Evolutionary conservation across 2,329 filamentous ascomycete genomes (phyloP).

Genomic region (Paracoccidioides lutzii): DNA sequence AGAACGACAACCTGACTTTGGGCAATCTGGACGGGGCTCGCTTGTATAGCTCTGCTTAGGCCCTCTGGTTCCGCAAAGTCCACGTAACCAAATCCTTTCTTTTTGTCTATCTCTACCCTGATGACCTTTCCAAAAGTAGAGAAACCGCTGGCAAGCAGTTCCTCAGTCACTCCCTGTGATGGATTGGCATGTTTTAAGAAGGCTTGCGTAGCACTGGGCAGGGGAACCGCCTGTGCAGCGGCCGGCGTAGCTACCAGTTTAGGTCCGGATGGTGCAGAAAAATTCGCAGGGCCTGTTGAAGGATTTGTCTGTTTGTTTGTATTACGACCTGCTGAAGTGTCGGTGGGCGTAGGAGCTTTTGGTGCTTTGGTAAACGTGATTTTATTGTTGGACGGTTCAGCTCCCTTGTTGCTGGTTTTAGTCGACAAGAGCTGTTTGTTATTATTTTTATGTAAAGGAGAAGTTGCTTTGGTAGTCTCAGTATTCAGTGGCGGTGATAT

Average conservation of each 20-base stretch:
- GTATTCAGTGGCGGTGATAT: conserved; percentile 13
- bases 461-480: conserved; percentile 1
- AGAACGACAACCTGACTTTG: conserved; percentile 78
- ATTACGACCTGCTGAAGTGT: conserved; percentile 9
- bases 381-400: conserved; percentile 5
- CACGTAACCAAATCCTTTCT: conserved; percentile 88
- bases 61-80: conserved; percentile 65
- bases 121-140: conserved; percentile 59
- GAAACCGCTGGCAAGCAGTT: conserved; percentile 61
- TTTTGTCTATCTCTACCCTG: conserved; percentile 82
- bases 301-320: conserved; percentile 3
- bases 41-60: conserved; percentile 65
- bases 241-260: not conserved
- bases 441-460: not conserved
- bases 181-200: conserved; percentile 76
- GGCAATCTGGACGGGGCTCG: conserved; percentile 68
- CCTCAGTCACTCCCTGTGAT: conserved; percentile 82
- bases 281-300: not conserved
- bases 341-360: conserved; percentile 5
- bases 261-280: not conserved
- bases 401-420: conserved; percentile 4
- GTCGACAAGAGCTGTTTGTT: conserved; percentile 3
- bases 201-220: conserved; percentile 34
- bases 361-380: conserved; percentile 4
- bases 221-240: conserved; percentile 7